Base-by-base conservation (phyloP, 495 filamentous ascomycete genomes). In the Niebla homalea region DNA sequence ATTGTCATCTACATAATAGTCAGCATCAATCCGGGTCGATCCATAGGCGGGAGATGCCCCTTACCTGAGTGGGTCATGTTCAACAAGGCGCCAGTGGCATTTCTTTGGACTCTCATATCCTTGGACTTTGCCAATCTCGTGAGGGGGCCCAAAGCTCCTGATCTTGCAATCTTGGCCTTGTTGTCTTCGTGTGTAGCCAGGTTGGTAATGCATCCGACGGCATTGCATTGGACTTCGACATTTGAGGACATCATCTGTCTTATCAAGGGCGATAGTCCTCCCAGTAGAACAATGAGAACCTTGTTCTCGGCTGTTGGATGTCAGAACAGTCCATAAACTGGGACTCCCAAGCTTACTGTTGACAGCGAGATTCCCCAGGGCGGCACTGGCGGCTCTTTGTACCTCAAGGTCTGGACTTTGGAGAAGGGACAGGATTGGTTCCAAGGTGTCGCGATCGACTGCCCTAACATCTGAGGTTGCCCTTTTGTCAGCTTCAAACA, bases 41-140 rank as follows among this genome's bases (percentile, higher is more conserved):
- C 21, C 22, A 39, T 57, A 14, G 2, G 39, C 44, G 15, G 40
- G 42, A 23, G 45, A 20, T 18, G 39, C 35, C 57, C 57, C 22
- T 37, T 77, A 96, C 89, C 89, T 55, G 92, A 97, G 73, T 98
- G 92, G 54, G 92, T 98, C 92, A 98, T 98, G 64, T 98, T 98
- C 25, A 98, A 75, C 38, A 98, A 69, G 39, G 92, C 92, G 18
- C 92, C 92, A 1, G 92, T 98, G 44, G 92, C 92, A 67, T 98
- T 98, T 55, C 92, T 77, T 70, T 98, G 92, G 15, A 98, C 92
- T 50, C 92, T 79, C 93, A 96, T 96, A 55, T 98, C 92, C 66
- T 92, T 96, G 14, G 92, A 96, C 65, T 92, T 95, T 46, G 92
- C 92, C 41, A 98, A 71, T 51, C 85, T 76, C 25, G 93, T 98